Base-by-base conservation (phyloP, 169 alveolate genomes). In the Fabrea salina region DNA sequence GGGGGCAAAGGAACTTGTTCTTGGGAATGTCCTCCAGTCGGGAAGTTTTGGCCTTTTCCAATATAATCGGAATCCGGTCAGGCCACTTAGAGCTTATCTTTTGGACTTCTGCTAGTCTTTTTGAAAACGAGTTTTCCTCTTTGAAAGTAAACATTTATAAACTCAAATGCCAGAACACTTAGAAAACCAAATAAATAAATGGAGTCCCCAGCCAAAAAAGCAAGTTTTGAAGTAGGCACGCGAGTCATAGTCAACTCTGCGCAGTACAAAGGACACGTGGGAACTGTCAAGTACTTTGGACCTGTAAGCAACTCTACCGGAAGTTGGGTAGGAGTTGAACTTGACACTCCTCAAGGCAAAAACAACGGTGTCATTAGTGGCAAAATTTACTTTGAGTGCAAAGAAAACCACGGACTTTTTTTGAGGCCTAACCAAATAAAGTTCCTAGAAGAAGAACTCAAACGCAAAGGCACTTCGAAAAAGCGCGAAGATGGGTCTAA, bases 311-410 rank as follows among this genome's bases (percentile, higher is more conserved):
- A 91, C 47, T 92, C 93, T 30, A 82, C 89, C 70, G 97, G 97
- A 13, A 89, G 81, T 71, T 93, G 90, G 85, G 84, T 91, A 43
- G 97, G 97, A 35, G 84, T 93, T 49, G 37, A 78, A 33, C 84
- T 93, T 13, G 96, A 91, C 88, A 95, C 89, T 49, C 95, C 97
- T 6, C 58, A 78, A 25, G 97, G 97, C 64, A 92, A 90, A 80
- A 84, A 83, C 47, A 87, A 91, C 86, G 97, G 97, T 11, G 58
- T 79, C 25, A 64, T 84, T 70, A 75, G 80, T 59, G 93, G 91
- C 13, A 75, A 50, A 19, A 59, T 72, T 59, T 89, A 91, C 74
- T 93, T 93, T 83, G 85, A 84, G 57, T 88, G 90, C 49, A 54
- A 68, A 11, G 81, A 81, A 54, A 93, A 93, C 72, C 88, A 79